Evolutionary conservation across 441 rosid species (phyloP), one percentile per base, ranked within the genome.

Genomic region (Theobroma grandiflorum): DNA sequence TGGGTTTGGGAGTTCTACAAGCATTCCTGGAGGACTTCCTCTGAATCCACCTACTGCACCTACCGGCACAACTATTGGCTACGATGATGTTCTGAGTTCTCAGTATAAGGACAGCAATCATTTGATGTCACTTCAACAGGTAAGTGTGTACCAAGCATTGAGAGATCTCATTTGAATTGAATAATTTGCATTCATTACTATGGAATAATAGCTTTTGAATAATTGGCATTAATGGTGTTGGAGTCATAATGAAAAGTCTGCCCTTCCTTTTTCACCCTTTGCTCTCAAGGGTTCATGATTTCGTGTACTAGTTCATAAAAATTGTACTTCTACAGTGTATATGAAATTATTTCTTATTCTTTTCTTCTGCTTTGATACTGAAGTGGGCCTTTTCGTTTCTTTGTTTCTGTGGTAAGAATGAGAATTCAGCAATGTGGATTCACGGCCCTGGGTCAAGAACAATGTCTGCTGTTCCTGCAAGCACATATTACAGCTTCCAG

Each of bases 61-160:
- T 74, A 81, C 87, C 0, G 94, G 95, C 70, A 85, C 95, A 2
- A 87, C 92, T 43, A 77, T 94, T 12, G 90, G 96, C 38, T 95
- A 94, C 47, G 94, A 91, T 26, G 98, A 94, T 83, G 93, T 87
- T 69, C 79, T 94, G 57, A 91, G 93, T 79, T 94, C 99, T 71
- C 99, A 97, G 55, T 95, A 91, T 89, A 95, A 94, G 91, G 98
- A 95, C 62, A 86, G 79, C 84, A 90, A 71, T 84, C 94, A 90
- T 82, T 86, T 94, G 81, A 82, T 92, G 83, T 93, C 99, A 31
- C 92, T 93, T 81, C 99, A 95, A 79, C 99, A 96, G 93, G 98
- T 92, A 87, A 77, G 49, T 15, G 47, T 61, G 40, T 35, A 26
- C 74, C 42, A 37, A 64, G 72, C 58, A 52, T 16, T 58, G 59